Base-by-base conservation (phyloP, 495 filamentous ascomycete species). In the Xylaria curta region DNA sequence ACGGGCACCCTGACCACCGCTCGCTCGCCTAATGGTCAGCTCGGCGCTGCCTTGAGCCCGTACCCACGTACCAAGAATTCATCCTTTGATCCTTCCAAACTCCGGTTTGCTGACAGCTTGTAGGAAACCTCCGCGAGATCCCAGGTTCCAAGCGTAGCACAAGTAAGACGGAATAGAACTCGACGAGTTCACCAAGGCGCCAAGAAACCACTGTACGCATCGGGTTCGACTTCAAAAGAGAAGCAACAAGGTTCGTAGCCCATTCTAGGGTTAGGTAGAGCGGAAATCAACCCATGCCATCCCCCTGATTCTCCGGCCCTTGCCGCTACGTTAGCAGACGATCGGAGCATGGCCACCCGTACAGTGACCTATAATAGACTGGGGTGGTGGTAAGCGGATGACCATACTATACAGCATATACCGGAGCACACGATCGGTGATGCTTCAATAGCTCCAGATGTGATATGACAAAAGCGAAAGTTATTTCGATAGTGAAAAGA, bases 11-110 rank as follows among this genome's bases (percentile, higher is more conserved):
- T 40, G 47, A 59, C 53, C 53, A 33, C 44, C 4, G n/a, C 44
- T 17, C 8, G 17, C 49, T 67, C 49, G 51, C 66, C 66, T 33
- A 38, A 44, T 21, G 15, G 66, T 60, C 51, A 58, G 66, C 53
- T 36, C 53, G 24, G 46, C 26, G 33, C 47, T 31, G 47, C 31
- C 51, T 58, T 24, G 53, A 46, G 53, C 66, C 53, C 66, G 40
- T 60, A 60, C 51, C 40, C 66, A 60, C 33, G 66, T 28, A 63
- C 60, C 60, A 66, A 60, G 8, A 59, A 21, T 36, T 36, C 17
- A 68, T 68, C 66, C 66, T 68, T 68, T 28, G 26, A 68, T 68
- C 66, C 66, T 68, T 60, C 53, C 0, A 28, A 28, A 13, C 15
- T 47, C 66, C 40, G 24, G 38, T 40, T 46, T 68, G 40, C 49